Percentiles rank a stretch among this genome's conserved stretches.
Conservation (phyloP, 2,329 filamentous ascomycete genomes). For the Phialophora macrospora region DNA sequence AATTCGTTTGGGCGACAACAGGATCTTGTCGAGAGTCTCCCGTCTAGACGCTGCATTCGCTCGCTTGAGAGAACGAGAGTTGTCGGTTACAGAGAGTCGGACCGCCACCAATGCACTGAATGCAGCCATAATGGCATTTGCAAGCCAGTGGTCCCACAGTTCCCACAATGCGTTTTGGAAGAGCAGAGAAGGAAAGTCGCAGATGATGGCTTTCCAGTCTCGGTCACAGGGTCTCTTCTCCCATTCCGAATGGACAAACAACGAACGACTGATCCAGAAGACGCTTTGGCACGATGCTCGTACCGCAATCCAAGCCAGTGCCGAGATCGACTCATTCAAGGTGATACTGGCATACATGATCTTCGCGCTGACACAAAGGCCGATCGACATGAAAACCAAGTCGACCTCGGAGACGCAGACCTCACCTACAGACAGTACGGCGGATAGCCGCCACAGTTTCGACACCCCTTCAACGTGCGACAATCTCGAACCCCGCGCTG, state of each 20-base stretch:
- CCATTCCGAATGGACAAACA: neutral
- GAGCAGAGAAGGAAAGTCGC: conserved; percentile 30
- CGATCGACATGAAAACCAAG: conserved; percentile 39
- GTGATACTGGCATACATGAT: conserved; percentile 54
- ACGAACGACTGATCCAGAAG: conserved; percentile 46
- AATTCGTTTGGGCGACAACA: conserved; percentile 54
- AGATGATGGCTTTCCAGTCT: conserved; percentile 19
- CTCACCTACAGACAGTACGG: conserved; percentile 4
- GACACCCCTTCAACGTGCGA: neutral
- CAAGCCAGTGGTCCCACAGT: conserved; percentile 48
- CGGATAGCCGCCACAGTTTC: conserved; percentile 6
- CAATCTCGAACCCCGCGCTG: neutral
- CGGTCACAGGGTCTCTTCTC: conserved; percentile 5
- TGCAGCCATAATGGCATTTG: conserved; percentile 51
- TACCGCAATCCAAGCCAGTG: conserved; percentile 46
- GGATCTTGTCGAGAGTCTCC: conserved; percentile 52
- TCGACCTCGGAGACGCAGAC: neutral
- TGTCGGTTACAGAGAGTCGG: conserved; percentile 47
- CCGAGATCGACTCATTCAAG: conserved; percentile 52
- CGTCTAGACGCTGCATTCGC: conserved; percentile 49
- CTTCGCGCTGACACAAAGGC: conserved; percentile 53
- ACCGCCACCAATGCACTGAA: conserved; percentile 49
- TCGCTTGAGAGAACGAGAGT: conserved; percentile 45
- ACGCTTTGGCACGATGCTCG: conserved; percentile 52
- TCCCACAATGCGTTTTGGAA: conserved; percentile 34